These are phyloP conservation scores for Ilyonectria destructans DNA, from an alignment of 2,329 filamentous ascomycete species.

Conservation along the genomic window DNA sequence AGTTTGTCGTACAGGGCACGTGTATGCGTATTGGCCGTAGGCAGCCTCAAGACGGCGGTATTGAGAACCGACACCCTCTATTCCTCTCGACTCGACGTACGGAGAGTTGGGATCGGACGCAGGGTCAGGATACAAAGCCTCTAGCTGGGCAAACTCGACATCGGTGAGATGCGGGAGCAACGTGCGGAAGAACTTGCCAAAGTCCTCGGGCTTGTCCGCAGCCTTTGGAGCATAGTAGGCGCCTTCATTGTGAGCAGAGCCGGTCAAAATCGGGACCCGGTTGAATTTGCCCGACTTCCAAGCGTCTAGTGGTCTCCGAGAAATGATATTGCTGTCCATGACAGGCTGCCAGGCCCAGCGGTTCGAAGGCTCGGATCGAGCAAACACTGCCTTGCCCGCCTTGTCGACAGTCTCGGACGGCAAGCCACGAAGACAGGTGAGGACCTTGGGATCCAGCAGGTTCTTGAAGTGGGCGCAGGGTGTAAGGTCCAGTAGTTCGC, in stretches of 20 bases:
- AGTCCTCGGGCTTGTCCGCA: slow-evolving; percentile 43
- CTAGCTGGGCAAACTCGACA: slow-evolving; percentile 34
- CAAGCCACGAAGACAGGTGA: slow-evolving; percentile 45
- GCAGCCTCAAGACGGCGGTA: slow-evolving; percentile 43
- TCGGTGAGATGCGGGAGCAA: slow-evolving; percentile 47
- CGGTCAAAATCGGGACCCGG: slow-evolving; percentile 52
- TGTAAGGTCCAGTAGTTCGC: slow-evolving; percentile 50
- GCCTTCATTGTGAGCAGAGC: slow-evolving; percentile 51
- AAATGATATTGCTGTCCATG: slow-evolving; percentile 51
- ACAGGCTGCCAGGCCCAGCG: slow-evolving; percentile 55
- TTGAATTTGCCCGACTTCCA: slow-evolving; percentile 54
- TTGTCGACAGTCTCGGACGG: slow-evolving; percentile 46
- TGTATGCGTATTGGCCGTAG: slow-evolving; percentile 46
- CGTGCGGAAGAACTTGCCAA: slow-evolving; percentile 48
- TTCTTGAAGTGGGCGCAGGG: slow-evolving; percentile 47
- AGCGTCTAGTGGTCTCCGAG: slow-evolving; percentile 49
- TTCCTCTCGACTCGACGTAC: slow-evolving; percentile 36
- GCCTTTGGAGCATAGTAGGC: slow-evolving; percentile 48
- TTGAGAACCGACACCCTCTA: slow-evolving; percentile 37
- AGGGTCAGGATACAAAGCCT: slow-evolving; percentile 43
- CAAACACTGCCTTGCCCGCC: slow-evolving; percentile 51
- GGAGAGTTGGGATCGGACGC: slow-evolving; percentile 36
- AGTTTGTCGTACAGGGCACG: slow-evolving; percentile 44
- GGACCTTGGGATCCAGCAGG: slow-evolving; percentile 47
- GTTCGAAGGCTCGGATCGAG: slow-evolving; percentile 48